Conservation (phyloP, 2,329 filamentous ascomycete genomes). For the Clonostachys chloroleuca region DNA sequence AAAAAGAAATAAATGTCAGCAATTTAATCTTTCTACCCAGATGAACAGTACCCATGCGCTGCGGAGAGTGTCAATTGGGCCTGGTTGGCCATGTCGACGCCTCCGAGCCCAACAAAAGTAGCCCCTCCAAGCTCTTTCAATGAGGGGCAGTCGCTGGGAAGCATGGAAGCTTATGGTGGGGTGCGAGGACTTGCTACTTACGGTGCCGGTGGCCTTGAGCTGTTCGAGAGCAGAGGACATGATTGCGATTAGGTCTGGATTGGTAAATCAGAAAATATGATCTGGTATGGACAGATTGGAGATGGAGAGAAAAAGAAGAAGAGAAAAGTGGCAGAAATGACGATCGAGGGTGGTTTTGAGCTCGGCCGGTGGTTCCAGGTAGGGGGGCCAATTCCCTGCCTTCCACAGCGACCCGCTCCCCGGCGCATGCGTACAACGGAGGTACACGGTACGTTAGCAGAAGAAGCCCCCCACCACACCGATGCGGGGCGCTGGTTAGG, state of each 20-base stretch:
- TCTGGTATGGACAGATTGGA: conserved; percentile 3
- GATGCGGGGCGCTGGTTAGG: too few relatives aligned
- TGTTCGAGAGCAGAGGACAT: conserved; percentile 94
- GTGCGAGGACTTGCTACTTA: conserved; percentile 46
- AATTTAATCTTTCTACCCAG: background rate
- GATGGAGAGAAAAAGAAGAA: conserved; percentile 2
- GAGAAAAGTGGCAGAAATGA: conserved; percentile 8
- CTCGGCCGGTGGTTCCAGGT: too few relatives aligned
- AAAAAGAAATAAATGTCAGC: conserved; percentile 2
- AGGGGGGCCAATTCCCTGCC: too few relatives aligned
- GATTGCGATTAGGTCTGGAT: conserved; percentile 5
- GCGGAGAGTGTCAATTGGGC: background rate
- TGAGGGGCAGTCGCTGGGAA: conserved; percentile 7
- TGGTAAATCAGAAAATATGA: conserved; percentile 1
- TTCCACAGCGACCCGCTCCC: too few relatives aligned
- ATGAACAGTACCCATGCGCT: background rate
- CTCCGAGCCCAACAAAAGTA: background rate
- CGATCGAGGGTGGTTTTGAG: conserved; percentile 9
- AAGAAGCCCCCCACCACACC: too few relatives aligned
- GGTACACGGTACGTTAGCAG: too few relatives aligned
- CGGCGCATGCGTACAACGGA: too few relatives aligned
- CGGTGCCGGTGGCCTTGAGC: conserved; percentile 94
- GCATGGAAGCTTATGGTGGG: conserved; percentile 7
- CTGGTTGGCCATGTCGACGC: background rate
- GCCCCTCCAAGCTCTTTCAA: background rate